Evolutionary conservation across 495 filamentous ascomycete species (phyloP).

Genomic region (Terfezia boudieri): DNA sequence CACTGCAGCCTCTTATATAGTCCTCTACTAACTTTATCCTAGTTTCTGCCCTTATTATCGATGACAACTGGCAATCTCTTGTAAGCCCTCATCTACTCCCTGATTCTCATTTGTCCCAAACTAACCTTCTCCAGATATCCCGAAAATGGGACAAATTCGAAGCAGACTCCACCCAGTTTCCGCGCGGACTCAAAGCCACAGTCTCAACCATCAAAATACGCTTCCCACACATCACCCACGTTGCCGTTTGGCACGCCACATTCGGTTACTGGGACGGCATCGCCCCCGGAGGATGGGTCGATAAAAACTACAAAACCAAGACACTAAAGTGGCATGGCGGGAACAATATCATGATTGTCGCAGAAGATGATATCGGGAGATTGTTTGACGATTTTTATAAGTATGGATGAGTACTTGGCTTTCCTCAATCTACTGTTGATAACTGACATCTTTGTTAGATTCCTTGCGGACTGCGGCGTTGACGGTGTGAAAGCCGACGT

Average conservation of each 20-base stretch:
- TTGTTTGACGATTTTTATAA: constrained; percentile 85
- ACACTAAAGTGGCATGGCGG: constrained; percentile 17
- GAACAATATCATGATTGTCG: constrained; percentile 38
- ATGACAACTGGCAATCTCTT: constrained; percentile 89
- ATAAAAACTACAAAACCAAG: constrained; percentile 49
- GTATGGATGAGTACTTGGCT: background rate
- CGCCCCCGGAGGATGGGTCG: constrained; percentile 44
- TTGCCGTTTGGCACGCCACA: constrained; percentile 93
- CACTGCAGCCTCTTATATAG: background rate
- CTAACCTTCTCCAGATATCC: constrained; percentile 22
- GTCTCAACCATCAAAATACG: constrained; percentile 42
- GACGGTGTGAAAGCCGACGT: constrained; percentile 79
- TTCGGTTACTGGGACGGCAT: constrained; percentile 91
- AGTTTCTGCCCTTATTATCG: constrained; percentile 68
- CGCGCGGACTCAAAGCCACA: constrained; percentile 47
- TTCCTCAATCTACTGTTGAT: background rate
- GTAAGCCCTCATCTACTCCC: constrained; percentile 18
- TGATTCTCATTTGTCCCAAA: background rate
- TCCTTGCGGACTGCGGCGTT: constrained; percentile 43
- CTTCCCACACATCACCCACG: constrained; percentile 52
- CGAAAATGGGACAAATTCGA: constrained; percentile 53
- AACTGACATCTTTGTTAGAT: constrained; percentile 20
- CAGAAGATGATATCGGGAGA: constrained; percentile 39
- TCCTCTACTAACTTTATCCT: background rate
- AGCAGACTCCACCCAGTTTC: constrained; percentile 60